Percentiles rank a stretch among this genome's conserved stretches.
Conservation (phyloP, 2,329 filamentous ascomycete species). For the Talaromyces sp. region DNA sequence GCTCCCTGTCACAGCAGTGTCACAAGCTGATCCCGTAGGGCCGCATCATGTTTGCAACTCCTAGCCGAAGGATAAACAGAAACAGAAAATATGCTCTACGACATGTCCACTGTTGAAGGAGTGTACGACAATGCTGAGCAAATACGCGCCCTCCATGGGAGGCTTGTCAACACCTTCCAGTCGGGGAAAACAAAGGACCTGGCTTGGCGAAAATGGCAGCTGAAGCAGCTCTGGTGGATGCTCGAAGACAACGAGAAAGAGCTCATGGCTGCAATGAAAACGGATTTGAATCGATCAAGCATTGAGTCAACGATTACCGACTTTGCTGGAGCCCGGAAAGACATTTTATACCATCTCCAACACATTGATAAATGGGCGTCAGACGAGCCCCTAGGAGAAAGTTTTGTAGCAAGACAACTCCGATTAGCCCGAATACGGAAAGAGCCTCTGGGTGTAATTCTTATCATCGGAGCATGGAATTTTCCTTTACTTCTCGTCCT, state of each 20-base stretch:
- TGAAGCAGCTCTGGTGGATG: conserved; percentile 42
- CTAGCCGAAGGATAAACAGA: too few species aligned
- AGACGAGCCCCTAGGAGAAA: conserved; percentile 27
- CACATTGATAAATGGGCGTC: conserved; percentile 39
- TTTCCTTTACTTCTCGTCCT: conserved; percentile 39
- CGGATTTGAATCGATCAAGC: conserved; percentile 33
- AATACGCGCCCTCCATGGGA: not conserved
- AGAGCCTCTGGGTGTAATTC: conserved; percentile 42
- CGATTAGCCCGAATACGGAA: conserved; percentile 32
- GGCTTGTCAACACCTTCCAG: conserved; percentile 21
- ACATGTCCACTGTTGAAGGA: not conserved
- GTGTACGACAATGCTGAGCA: not conserved
- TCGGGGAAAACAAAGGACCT: conserved; percentile 33
- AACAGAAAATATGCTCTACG: too few species aligned
- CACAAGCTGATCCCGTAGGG: too few species aligned
- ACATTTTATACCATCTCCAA: conserved; percentile 35
- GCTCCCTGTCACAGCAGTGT: not conserved
- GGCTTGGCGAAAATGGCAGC: conserved; percentile 39
- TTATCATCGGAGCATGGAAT: conserved; percentile 47
- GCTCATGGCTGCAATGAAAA: conserved; percentile 29
- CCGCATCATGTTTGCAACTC: too few species aligned
- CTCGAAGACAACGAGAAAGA: conserved; percentile 36
- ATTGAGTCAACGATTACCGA: conserved; percentile 33
- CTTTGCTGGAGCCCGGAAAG: conserved; percentile 28
- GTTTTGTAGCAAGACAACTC: conserved; percentile 27